These are phyloP conservation scores for Climacium dendroides DNA, from an alignment of 225 moss, liverwort and hornwort species.

Conservation along the genomic window DNA sequence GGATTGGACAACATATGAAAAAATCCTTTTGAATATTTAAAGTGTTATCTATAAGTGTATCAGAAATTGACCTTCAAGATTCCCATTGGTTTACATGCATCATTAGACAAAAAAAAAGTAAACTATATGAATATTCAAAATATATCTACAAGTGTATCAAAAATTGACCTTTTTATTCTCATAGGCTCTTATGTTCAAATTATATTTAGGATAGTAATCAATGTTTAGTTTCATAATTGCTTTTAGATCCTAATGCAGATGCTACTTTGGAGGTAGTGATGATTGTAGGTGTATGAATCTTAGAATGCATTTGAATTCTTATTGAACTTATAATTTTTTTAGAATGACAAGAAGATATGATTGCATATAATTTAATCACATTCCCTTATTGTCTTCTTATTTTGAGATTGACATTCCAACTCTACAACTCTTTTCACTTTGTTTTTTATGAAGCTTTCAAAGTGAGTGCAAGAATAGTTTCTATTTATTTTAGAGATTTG, in stretches of 20 bases:
- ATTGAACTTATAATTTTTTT: background rate
- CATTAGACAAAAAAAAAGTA: background rate
- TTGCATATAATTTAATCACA: too few species aligned
- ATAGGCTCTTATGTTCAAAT: background rate
- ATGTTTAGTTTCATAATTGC: background rate
- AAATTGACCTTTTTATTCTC: background rate
- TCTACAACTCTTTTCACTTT: too few species aligned
- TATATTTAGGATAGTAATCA: background rate
- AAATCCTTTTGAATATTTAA: too few species aligned
- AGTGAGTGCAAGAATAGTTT: too few species aligned
- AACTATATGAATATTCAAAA: background rate
- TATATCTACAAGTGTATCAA: background rate
- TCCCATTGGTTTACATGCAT: background rate
- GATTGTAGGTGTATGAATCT: background rate
- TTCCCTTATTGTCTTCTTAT: too few species aligned
- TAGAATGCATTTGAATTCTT: background rate
- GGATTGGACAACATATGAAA: too few species aligned
- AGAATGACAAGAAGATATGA: background rate
- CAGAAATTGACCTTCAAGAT: background rate
- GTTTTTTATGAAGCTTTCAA: too few species aligned
- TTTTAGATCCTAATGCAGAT: background rate
- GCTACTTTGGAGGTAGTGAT: background rate
- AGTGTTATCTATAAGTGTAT: background rate
- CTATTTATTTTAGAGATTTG: too few species aligned
- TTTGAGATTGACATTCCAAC: too few species aligned